phyloP scores from a whole-genome alignment of 1,284 basidiomycete genomes.

The Malassezia obtusa region DNA sequence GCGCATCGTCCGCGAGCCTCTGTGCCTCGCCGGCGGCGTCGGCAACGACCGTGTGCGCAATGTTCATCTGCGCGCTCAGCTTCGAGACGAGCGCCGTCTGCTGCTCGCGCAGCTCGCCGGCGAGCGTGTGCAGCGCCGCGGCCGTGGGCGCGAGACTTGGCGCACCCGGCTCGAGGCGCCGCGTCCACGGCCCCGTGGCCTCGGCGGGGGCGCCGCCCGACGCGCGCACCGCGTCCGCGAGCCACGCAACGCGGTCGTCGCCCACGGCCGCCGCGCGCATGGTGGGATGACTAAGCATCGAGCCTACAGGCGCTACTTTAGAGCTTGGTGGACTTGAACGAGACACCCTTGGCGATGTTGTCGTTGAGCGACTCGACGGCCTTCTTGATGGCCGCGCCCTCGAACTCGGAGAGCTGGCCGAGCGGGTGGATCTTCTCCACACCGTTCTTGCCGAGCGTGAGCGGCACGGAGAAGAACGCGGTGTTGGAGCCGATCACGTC shows the following conservation, averaged over 20 bases:
- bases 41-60: not conserved
- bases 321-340: slow-evolving; percentile 21
- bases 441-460: slow-evolving; percentile 49
- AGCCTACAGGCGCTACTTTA: not conserved
- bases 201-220: not conserved
- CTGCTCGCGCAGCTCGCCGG: not conserved
- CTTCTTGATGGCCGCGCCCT: slow-evolving; percentile 52
- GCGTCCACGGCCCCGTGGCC: slow-evolving; percentile 7
- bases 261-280: not conserved
- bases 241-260: slow-evolving; percentile 4
- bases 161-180: slow-evolving; percentile 1
- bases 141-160: not conserved
- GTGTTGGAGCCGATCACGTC: slow-evolving; percentile 34
- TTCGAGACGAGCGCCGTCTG: not conserved
- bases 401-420: slow-evolving; percentile 52
- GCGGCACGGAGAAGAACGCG: slow-evolving; percentile 43
- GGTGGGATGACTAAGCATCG: not conserved
- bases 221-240: not conserved
- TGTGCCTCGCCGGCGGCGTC: not conserved
- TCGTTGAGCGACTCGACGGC: slow-evolving; percentile 53
- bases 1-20: not conserved
- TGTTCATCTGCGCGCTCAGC: slow-evolving; percentile 4
- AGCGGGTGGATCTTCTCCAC: slow-evolving; percentile 54
- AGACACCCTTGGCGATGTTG: slow-evolving; percentile 52
- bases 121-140: not conserved